A percentile compares a stretch with the other conserved stretches of the same genome.
These are phyloP conservation scores for Cladobotryum mycophilum DNA, from an alignment of 2,329 filamentous ascomycete species.

Conservation along the genomic window DNA sequence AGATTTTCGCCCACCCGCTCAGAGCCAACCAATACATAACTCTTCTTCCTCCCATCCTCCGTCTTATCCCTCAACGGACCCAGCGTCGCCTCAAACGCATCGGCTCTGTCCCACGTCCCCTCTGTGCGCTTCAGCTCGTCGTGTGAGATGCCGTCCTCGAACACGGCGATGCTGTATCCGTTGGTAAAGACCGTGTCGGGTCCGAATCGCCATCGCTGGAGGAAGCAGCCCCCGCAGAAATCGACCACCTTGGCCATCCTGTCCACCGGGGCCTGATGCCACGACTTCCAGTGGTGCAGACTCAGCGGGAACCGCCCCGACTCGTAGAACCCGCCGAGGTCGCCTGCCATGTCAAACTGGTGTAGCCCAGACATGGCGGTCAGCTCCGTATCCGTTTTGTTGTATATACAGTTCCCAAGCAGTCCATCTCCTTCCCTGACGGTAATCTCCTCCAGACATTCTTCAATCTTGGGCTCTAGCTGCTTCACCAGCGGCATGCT, in stretches of 20 bases:
- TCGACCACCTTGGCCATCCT: conserved; percentile 14
- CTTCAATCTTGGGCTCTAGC: conserved; percentile 40
- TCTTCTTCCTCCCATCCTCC: conserved; percentile 40
- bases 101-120: conserved; percentile 46
- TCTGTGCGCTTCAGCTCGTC: conserved; percentile 44
- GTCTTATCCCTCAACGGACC: conserved; percentile 41
- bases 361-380: conserved; percentile 49
- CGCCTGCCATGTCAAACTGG: conserved; percentile 51
- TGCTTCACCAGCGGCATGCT: conserved; percentile 45
- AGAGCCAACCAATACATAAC: conserved; percentile 42
- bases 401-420: conserved; percentile 51
- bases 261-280: conserved; percentile 41
- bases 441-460: conserved; percentile 40
- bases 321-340: conserved; percentile 56
- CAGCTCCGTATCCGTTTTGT: conserved; percentile 47
- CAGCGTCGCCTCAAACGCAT: conserved; percentile 46
- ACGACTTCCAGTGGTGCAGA: conserved; percentile 59
- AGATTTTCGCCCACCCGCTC: conserved; percentile 37
- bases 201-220: conserved; percentile 48
- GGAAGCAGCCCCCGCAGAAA: conserved; percentile 53
- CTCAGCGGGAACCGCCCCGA: conserved; percentile 47
- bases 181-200: conserved; percentile 49
- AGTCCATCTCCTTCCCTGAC: conserved; percentile 47
- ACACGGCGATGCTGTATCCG: conserved; percentile 51
- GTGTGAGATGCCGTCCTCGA: conserved; percentile 33